Evolutionary conservation across 2,329 filamentous ascomycete genomes (phyloP).

Genomic region (Cladosporium sp.): DNA sequence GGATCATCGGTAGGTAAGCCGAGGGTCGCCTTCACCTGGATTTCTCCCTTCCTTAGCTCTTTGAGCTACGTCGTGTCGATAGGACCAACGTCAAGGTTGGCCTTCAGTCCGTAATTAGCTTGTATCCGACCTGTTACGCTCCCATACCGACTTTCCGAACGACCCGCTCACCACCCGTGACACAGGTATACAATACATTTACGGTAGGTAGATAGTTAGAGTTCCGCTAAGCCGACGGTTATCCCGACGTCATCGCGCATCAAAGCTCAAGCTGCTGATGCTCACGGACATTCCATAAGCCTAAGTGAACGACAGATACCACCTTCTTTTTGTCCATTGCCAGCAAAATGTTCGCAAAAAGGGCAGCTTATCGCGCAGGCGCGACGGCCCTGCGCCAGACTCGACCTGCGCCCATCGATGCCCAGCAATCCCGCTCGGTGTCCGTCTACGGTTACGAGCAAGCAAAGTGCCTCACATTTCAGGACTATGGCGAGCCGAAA

Average conservation of each 20-base stretch:
- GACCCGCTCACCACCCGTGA: too few species aligned
- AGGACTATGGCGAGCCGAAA: conserved; percentile 65
- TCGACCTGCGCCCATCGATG: conserved; percentile 1
- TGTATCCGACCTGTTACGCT: too few species aligned
- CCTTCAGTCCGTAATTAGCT: too few species aligned
- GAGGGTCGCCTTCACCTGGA: too few species aligned
- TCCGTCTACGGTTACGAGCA: conserved; percentile 74
- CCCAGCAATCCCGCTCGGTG: conserved; percentile 36
- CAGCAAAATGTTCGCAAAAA: conserved; percentile 20
- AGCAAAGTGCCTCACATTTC: conserved; percentile 73
- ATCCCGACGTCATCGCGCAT: conserved; percentile 1
- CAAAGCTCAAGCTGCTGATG: background rate
- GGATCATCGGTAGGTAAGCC: too few species aligned
- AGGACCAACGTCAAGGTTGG: too few species aligned
- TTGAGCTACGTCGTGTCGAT: too few species aligned
- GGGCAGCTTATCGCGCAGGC: conserved; percentile 14
- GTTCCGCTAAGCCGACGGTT: background rate
- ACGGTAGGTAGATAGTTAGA: background rate
- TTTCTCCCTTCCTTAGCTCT: too few species aligned
- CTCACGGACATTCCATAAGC: background rate
- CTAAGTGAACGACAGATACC: too few species aligned
- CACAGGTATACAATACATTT: too few species aligned
- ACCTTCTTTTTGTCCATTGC: background rate
- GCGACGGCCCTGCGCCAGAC: conserved; percentile 11
- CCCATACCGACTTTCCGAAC: too few species aligned